These are phyloP conservation scores for Dactylellina cionopaga DNA, from an alignment of 2,329 filamentous ascomycete species.

Conservation along the genomic window DNA sequence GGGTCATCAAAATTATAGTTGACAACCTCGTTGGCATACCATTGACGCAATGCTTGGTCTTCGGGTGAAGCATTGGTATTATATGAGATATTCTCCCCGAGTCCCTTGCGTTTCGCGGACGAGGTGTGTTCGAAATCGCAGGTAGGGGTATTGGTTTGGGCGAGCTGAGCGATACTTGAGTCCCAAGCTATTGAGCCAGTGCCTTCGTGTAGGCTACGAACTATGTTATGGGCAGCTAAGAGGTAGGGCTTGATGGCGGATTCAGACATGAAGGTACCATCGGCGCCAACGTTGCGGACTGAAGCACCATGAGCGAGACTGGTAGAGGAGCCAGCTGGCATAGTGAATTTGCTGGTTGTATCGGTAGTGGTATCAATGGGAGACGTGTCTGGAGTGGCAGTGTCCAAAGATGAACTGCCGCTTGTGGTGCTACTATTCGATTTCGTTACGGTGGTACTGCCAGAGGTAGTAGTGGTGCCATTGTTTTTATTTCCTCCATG, in stretches of 20 bases:
- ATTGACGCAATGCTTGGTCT: slow-evolving; percentile 42
- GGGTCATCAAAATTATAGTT: slow-evolving; percentile 44
- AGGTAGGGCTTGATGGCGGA: slow-evolving; percentile 37
- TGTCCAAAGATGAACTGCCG: not conserved
- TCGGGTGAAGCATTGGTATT: slow-evolving; percentile 47
- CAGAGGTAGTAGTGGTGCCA: slow-evolving; percentile 6
- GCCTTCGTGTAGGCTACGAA: slow-evolving; percentile 34
- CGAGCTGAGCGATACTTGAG: slow-evolving; percentile 36
- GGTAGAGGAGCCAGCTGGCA: slow-evolving; percentile 48
- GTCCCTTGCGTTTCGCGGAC: slow-evolving; percentile 18
- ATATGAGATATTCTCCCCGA: slow-evolving; percentile 49
- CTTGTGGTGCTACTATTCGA: not conserved
- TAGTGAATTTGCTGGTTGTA: slow-evolving; percentile 22
- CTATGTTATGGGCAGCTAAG: slow-evolving; percentile 39
- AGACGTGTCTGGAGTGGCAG: not conserved
- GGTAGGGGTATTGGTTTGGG: slow-evolving; percentile 33
- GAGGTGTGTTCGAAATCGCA: slow-evolving; percentile 37
- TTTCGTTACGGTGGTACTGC: not conserved
- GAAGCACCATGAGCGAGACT: slow-evolving; percentile 33
- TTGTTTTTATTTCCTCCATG: not conserved
- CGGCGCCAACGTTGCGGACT: slow-evolving; percentile 32
- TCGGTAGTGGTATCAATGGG: not conserved
- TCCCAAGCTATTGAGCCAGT: slow-evolving; percentile 39
- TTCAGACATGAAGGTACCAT: slow-evolving; percentile 47
- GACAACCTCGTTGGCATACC: slow-evolving; percentile 50